Percentiles rank a stretch among this genome's conserved stretches.
Conservation (phyloP, 1,139 yeast species). For the Pichia sp. region DNA sequence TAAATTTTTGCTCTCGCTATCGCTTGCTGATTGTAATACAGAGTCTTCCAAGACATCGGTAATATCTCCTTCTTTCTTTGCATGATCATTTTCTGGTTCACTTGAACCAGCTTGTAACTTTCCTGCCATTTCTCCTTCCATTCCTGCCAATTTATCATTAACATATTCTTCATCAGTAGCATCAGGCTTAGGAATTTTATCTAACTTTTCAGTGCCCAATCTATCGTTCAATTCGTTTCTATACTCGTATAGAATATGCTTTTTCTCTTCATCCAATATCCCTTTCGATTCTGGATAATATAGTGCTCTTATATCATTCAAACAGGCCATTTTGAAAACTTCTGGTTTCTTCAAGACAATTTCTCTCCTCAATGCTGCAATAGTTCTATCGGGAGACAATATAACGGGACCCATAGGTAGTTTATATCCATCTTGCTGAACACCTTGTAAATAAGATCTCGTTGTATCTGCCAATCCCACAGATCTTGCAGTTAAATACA, state of each 20-base stretch:
- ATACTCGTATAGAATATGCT: conserved; percentile 3
- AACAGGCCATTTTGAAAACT: conserved; percentile 95
- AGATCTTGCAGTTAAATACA: conserved; percentile 91
- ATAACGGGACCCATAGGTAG: conserved; percentile 94
- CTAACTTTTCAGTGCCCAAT: conserved; percentile 10
- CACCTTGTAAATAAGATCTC: conserved; percentile 72
- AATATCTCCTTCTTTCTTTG: no score
- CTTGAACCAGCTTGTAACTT: no score
- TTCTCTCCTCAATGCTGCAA: conserved; percentile 90
- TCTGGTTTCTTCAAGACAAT: conserved; percentile 94
- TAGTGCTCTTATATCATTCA: conserved; percentile 75
- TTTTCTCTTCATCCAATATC: conserved; percentile 1
- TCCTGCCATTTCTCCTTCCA: no score
- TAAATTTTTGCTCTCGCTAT: no score
- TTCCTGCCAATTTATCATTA: background rate
- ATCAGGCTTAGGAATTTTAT: background rate
- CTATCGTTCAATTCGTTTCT: background rate
- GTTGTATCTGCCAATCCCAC: conserved; percentile 97
- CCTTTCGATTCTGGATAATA: conserved; percentile 33
- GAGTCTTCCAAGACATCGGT: no score
- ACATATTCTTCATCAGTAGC: conserved; percentile 6
- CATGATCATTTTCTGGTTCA: no score
- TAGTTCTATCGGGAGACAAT: conserved; percentile 91
- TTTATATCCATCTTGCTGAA: conserved; percentile 67
- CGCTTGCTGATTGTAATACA: no score